Conservation (phyloP, 2,329 filamentous ascomycete species). For the Thelonectria rubi region DNA sequence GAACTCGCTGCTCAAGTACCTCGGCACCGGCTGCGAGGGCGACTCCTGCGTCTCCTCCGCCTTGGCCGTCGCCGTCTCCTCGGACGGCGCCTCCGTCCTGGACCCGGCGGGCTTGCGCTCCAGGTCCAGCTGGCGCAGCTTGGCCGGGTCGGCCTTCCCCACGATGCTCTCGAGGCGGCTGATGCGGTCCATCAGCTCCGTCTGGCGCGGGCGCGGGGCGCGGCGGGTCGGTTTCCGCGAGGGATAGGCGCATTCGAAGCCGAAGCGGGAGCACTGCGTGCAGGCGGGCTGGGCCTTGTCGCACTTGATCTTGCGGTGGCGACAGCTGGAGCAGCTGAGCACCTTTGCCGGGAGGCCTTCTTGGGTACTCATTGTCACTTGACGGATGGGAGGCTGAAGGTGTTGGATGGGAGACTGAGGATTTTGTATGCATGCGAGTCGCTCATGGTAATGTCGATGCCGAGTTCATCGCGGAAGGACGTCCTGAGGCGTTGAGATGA, state of each 20-base stretch:
- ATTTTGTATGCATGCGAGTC: too few species aligned
- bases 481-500: too few species aligned
- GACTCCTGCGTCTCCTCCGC: constrained; percentile 23
- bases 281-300: constrained; percentile 63
- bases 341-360: constrained; percentile 43
- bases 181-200: constrained; percentile 55
- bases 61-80: constrained; percentile 10
- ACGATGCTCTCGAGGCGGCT: constrained; percentile 57
- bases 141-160: constrained; percentile 51
- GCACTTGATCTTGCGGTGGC: constrained; percentile 70
- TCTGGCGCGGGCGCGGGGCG: constrained; percentile 52
- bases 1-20: constrained; percentile 55
- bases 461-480: too few species aligned
- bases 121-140: constrained; percentile 39
- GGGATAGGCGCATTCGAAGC: constrained; percentile 58
- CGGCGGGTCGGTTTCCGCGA: constrained; percentile 55
- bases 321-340: constrained; percentile 68
- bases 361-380: constrained; percentile 32
- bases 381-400: neutral
- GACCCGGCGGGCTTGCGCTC: constrained; percentile 18
- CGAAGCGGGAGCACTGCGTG: constrained; percentile 58
- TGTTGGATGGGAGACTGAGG: too few species aligned
- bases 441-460: too few species aligned
- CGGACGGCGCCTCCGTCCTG: constrained; percentile 11
- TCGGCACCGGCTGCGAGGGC: constrained; percentile 40